These are phyloP conservation scores for Paracamarosporium sp. DNA, from an alignment of 2,329 filamentous ascomycete genomes.

Conservation along the genomic window DNA sequence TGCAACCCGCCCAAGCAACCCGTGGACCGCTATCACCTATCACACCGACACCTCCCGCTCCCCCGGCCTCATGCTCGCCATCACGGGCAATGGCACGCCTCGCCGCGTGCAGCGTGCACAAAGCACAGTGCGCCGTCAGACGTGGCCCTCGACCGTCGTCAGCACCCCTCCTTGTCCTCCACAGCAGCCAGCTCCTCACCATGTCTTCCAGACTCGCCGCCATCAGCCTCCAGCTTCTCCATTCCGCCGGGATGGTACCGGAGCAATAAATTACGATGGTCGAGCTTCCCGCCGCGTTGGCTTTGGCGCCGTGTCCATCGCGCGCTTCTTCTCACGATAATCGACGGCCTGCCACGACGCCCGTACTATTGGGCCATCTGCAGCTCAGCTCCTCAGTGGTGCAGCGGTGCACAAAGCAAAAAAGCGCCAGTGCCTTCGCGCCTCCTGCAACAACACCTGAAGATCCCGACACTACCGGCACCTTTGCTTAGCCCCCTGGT, in stretches of 20 bases:
- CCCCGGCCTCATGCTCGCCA: background rate
- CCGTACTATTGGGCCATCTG: background rate
- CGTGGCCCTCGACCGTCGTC: background rate
- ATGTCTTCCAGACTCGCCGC: background rate
- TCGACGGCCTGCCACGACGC: background rate
- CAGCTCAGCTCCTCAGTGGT: background rate
- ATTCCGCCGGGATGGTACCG: constrained; percentile 1
- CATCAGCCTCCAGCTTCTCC: background rate
- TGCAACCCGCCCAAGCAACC: background rate
- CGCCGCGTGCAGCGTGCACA: background rate
- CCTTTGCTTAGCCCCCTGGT: background rate
- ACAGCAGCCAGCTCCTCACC: background rate
- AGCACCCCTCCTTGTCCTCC: no score
- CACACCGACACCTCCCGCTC: background rate
- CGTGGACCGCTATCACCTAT: background rate
- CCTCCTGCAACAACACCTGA: constrained; percentile 3
- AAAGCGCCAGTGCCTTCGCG: constrained; percentile 2
- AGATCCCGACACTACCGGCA: background rate
- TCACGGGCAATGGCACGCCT: background rate
- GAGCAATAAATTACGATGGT: background rate
- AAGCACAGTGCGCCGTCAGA: background rate
- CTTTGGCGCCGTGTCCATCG: background rate
- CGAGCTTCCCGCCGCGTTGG: constrained; percentile 1
- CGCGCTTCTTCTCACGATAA: background rate
- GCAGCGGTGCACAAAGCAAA: constrained; percentile 3